These are phyloP conservation scores for Pestalotiopsis sp. DNA, from an alignment of 2,329 filamentous ascomycete genomes.

Conservation along the genomic window DNA sequence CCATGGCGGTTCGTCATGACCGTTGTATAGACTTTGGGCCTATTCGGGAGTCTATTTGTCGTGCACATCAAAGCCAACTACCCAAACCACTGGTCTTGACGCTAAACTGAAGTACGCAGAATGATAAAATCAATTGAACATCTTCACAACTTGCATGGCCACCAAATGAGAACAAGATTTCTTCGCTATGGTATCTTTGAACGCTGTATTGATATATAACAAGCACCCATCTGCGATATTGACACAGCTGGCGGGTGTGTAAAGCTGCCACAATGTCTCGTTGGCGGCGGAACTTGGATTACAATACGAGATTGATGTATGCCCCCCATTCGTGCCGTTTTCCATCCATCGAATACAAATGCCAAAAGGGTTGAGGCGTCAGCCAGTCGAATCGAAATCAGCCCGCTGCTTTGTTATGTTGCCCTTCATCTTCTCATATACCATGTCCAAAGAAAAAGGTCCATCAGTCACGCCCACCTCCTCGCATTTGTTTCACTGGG, in stretches of 20 bases:
- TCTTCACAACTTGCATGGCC: neutral
- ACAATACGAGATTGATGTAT: neutral
- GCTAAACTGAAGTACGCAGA: neutral
- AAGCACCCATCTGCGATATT: neutral
- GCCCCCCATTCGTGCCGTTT: neutral
- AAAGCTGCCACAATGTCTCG: neutral
- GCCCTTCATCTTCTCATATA: neutral
- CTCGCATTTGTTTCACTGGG: constrained; percentile 14
- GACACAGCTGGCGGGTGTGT: neutral
- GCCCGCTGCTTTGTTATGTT: neutral
- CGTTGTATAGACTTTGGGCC: neutral
- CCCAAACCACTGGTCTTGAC: neutral
- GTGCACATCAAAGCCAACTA: neutral
- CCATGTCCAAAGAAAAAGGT: neutral
- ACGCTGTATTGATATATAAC: neutral
- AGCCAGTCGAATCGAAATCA: neutral
- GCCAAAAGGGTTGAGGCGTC: neutral
- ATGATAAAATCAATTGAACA: neutral
- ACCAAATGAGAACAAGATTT: neutral
- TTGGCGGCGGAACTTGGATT: neutral
- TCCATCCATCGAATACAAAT: neutral
- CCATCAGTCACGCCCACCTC: constrained; percentile 8
- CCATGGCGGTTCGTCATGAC: neutral
- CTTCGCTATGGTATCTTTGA: neutral
- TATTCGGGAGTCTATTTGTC: neutral